Evolutionary conservation across 176 grass and related monocot species (phyloP), one percentile per base, ranked within the genome.

Genomic region (Eremochloa ophiuroides): DNA sequence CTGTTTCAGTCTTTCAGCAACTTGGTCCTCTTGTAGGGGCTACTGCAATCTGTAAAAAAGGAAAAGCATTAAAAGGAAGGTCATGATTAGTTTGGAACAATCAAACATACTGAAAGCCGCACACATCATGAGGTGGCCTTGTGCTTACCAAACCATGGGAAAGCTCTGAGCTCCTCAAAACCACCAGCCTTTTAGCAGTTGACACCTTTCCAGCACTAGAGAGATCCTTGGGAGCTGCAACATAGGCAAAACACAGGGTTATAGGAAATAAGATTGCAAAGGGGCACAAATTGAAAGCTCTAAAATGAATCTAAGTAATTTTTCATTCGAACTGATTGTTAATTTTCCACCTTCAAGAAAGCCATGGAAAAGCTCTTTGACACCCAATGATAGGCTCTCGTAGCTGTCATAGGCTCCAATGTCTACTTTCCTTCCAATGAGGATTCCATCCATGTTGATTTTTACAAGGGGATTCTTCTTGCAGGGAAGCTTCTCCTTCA

Each of bases 391-490:
- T 47, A 99, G 83, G 27, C 73, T 90, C 56, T 90, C 69, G n/a
- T 93, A 96, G 76, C 85, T 90, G 76, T 93, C 93, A 59, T 82
- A 94, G 56, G 87, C 85, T 26, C 50, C 88, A 67, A 99, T 78
- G 67, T 99, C 78, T 56, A 99, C 80, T 83, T 99, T 99, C 76
- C 97, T 89, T 87, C 97, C 97, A 70, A 99, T 99, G 20, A 89
- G 93, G 48, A 94, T 89, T 43, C 97, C 97, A 55, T 99, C 97
- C 97, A 99, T 99, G 91, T 99, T 96, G 73, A 99, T 96, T 84
- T 99, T 99, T 29, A 99, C 80, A 10, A 96, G 85, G 73, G 79
- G 74, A 41, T 78, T 77, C 66, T 93, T 95, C 80, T 85, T 96
- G 87, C 64, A 74, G 78, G 69, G 78, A 62, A 84, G 37, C 12